Conservation (phyloP, 208 protist genomes). For the Phytomonas sp. region DNA sequence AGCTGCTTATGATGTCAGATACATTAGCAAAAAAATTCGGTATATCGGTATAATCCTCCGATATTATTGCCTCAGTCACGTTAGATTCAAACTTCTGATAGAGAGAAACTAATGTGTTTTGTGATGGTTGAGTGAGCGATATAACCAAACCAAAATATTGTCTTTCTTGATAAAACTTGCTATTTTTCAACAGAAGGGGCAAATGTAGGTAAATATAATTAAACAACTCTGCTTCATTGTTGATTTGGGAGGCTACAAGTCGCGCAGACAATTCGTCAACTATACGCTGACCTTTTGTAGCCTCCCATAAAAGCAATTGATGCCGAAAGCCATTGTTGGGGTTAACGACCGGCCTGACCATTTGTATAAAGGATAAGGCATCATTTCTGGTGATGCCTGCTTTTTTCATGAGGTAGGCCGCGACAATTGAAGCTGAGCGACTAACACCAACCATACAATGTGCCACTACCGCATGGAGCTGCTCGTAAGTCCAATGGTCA, state of each 20-base stretch:
- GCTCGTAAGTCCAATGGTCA: not conserved
- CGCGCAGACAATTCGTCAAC: conserved; percentile 43
- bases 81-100: conserved; percentile 31
- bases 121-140: conserved; percentile 10
- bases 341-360: conserved; percentile 41
- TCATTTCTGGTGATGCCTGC: conserved; percentile 34
- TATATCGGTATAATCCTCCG: conserved; percentile 68
- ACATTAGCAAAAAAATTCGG: conserved; percentile 74
- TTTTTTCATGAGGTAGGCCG: conserved; percentile 83
- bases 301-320: conserved; percentile 59
- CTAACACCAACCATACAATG: conserved; percentile 87
- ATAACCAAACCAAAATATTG: conserved; percentile 50
- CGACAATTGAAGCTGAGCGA: conserved; percentile 68
- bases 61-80: conserved; percentile 33
- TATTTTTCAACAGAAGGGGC: conserved; percentile 31
- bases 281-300: conserved; percentile 31
- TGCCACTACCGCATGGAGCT: conserved; percentile 38
- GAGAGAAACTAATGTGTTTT: conserved; percentile 18
- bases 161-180: conserved; percentile 47
- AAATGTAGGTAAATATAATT: conserved; percentile 28
- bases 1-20: conserved; percentile 48
- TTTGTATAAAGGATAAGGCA: conserved; percentile 47
- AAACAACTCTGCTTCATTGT: conserved; percentile 22
- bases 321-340: conserved; percentile 70
- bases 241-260: conserved; percentile 38